These are phyloP conservation scores for Ceratocystis cubensis DNA, from an alignment of 2,329 filamentous ascomycete genomes.

Conservation along the genomic window DNA sequence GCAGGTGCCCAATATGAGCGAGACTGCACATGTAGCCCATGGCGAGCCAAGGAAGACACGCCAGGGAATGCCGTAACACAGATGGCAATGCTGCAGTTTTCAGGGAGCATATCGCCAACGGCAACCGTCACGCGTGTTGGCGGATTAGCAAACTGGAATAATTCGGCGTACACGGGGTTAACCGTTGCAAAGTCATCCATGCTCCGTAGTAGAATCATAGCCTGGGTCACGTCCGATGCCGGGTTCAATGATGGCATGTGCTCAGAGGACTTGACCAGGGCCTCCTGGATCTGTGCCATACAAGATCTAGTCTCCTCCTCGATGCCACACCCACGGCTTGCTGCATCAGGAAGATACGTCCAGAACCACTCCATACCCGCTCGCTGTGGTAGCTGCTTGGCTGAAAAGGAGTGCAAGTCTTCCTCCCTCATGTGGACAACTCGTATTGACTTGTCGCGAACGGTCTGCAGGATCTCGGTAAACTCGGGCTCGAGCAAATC, in stretches of 20 bases:
- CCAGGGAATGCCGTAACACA: constrained; percentile 34
- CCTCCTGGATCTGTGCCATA: constrained; percentile 34
- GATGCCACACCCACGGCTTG: constrained; percentile 28
- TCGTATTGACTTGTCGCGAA: constrained; percentile 23
- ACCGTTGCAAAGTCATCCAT: constrained; percentile 69
- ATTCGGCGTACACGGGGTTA: constrained; percentile 61
- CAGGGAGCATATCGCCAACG: constrained; percentile 54
- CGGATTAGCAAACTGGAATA: constrained; percentile 69
- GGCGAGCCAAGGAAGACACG: constrained; percentile 31
- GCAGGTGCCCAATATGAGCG: constrained; percentile 95
- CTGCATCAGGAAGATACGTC: constrained; percentile 29
- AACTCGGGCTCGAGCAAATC: constrained; percentile 55
- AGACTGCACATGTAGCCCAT: constrained; percentile 76
- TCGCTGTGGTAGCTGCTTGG: constrained; percentile 15
- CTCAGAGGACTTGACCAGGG: constrained; percentile 28
- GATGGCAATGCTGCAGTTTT: constrained; percentile 47
- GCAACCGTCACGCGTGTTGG: constrained; percentile 76
- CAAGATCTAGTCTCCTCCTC: constrained; percentile 38
- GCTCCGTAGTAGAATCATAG: constrained; percentile 56
- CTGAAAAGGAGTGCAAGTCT: constrained; percentile 16
- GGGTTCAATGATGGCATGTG: constrained; percentile 25
- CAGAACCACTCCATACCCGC: constrained; percentile 27
- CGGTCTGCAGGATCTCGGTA: constrained; percentile 29
- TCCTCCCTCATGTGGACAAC: constrained; percentile 2
- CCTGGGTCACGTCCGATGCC: constrained; percentile 38